Base-by-base conservation (phyloP, 257 asterid genomes). In the Solanum lycopersicoides region DNA sequence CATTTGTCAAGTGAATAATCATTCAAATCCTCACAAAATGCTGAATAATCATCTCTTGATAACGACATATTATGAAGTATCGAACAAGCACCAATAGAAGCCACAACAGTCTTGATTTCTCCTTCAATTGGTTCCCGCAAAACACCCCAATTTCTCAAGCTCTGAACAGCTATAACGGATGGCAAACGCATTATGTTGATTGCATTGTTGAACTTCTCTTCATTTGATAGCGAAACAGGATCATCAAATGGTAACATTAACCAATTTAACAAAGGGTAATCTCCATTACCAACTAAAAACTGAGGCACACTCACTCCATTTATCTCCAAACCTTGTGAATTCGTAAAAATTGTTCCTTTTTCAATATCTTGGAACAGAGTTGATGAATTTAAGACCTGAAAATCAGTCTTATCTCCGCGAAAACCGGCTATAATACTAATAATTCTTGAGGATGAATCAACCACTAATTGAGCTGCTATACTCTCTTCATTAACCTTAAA, bases 31-130 rank as follows among this genome's bases (percentile, higher is more conserved):
- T 94, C 88, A 88, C 91, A 88, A 79, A 94, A 92, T 5, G 98
- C 94, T 35, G 99, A 91, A 90, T 89, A 91, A 90, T 96, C 99
- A 90, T 93, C 99, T 91, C 97, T 95, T 83, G 87, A 83, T 34
- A 96, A 92, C 92, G 95, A 85, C 98, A 96, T 95, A 87, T 96
- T 96, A 44, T 96, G 99, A 65, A 96, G 91, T 60, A 96, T 96
- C 15, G 98, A 93, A 87, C 98, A 95, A 88, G 98, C 92, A 84
- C 97, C 99, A 65, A 96, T 90, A 47, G 92, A 92, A 60, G 96
- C 98, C 84, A 96, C 97, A 37, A 91, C 91, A 80, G 88, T 85
- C 91, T 93, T 95, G 50, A 91, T 88, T 16, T 95, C 97, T 4
- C 87, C 88, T 86, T 92, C 87, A 21, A 92, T 87, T 1, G 91